Percentiles rank a stretch among this genome's conserved stretches.
Conservation (phyloP, 2,329 filamentous ascomycete species). For the Colletotrichum horii region DNA sequence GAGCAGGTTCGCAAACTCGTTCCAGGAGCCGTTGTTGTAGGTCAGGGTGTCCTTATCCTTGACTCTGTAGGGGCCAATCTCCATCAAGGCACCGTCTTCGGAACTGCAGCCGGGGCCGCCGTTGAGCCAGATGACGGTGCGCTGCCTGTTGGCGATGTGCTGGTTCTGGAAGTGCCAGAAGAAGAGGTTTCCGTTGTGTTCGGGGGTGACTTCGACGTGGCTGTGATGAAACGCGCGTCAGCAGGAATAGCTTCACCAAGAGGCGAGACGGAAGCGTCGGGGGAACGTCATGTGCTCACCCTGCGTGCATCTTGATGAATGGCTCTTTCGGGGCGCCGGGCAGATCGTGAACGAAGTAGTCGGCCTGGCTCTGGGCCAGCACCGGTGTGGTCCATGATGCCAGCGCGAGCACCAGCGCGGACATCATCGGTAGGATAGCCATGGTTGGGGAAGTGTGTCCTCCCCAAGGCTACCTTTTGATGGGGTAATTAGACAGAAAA, state of each 20-base stretch:
- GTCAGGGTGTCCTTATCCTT: slow-evolving; percentile 73
- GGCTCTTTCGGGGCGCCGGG: slow-evolving; percentile 81
- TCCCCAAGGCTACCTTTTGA: slow-evolving; percentile 16
- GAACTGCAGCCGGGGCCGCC: slow-evolving; percentile 97
- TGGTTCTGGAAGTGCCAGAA: slow-evolving; percentile 98
- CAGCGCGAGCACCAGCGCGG: slow-evolving; percentile 42
- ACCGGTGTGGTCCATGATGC: slow-evolving; percentile 43
- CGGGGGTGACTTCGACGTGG: slow-evolving; percentile 87
- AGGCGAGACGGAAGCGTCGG: background rate
- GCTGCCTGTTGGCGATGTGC: slow-evolving; percentile 89
- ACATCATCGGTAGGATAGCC: slow-evolving; percentile 24
- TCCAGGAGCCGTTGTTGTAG: slow-evolving; percentile 95
- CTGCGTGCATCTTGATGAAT: slow-evolving; percentile 95
- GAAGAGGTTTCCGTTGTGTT: slow-evolving; percentile 91
- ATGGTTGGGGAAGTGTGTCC: slow-evolving; percentile 22
- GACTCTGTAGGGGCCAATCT: slow-evolving; percentile 91
- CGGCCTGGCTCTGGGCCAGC: slow-evolving; percentile 53
- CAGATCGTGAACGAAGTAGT: slow-evolving; percentile 88
- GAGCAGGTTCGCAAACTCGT: slow-evolving; percentile 95
- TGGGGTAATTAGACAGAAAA: background rate
- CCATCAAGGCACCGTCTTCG: slow-evolving; percentile 95
- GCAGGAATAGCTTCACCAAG: slow-evolving; percentile 4
- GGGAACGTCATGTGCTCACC: slow-evolving; percentile 62
- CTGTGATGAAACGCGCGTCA: slow-evolving; percentile 51
- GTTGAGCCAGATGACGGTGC: slow-evolving; percentile 96